Evolutionary conservation across 345 rosid species (phyloP), one percentile per base, ranked within the genome.

Genomic region (Ceriops zippeliana): DNA sequence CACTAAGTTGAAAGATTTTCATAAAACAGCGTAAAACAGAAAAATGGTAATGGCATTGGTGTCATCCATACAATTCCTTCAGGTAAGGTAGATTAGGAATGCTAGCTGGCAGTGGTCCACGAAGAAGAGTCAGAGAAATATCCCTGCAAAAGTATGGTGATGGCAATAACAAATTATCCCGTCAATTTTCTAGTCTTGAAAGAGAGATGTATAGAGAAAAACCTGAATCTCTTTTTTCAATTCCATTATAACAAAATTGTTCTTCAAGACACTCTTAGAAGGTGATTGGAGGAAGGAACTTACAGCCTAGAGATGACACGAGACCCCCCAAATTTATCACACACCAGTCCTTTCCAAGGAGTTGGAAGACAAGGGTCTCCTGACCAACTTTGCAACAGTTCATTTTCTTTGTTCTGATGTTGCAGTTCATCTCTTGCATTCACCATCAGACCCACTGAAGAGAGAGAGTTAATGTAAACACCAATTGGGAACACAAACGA

Each of bases 311-410:
- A 80, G 77, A 88, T 78, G 57, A 60, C 62, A 34, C 63, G 30
- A 73, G 73, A 73, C 24, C 81, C 83, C 64, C 71, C 69, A 52
- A 38, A 49, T 57, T 47, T 3, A 37, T 65, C 65, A 75, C 93
- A 88, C 52, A n/a, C 56, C 72, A 88, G 70, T 59, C 86, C 90
- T 63, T 73, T 38, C 93, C 93, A 84, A 6, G 72, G 52, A 70
- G 37, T 57, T 22, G 86, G 89, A 63, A 73, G 80, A 46, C 93
- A 88, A n/a, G 93, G 93, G 61, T 88, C 89, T 10, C 93, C 93
- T n/a, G 82, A 84, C 90, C 93, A 88, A 66, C 63, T 71, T 30
- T 76, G 74, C 72, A 80, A 63, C 62, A 74, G 15, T 68, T 20
- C 16, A 42, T 52, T 81, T 1, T 66, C 72, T 26, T 71, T 30